A percentile compares a stretch with the other conserved stretches of the same genome.
Conservation (phyloP, 179 eudicot species). For the Beta corolliflora region DNA sequence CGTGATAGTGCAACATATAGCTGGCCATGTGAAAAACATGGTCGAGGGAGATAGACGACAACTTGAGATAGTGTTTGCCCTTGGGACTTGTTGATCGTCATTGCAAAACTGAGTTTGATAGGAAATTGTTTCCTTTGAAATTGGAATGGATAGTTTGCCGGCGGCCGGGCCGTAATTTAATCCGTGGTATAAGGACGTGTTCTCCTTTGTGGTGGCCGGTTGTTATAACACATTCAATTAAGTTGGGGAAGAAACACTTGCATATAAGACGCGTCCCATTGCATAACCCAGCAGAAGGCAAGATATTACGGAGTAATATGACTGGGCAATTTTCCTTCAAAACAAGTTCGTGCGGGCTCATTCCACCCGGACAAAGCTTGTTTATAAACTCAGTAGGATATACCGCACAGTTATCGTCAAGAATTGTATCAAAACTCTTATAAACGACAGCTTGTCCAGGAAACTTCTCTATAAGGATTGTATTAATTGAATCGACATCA, state of each 20-base stretch:
- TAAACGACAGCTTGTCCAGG: neutral
- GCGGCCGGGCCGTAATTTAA: neutral
- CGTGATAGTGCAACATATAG: conserved; percentile 19
- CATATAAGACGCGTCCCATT: conserved; percentile 25
- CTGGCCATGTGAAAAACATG: conserved; percentile 19
- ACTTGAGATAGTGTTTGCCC: conserved; percentile 14
- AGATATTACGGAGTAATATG: neutral
- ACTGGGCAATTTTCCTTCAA: neutral
- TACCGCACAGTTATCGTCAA: neutral
- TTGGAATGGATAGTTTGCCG: neutral
- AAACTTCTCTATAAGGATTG: no score
- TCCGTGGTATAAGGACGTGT: neutral
- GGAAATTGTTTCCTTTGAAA: conserved; percentile 16
- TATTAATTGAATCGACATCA: no score
- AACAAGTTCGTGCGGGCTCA: conserved; percentile 17
- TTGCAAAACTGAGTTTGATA: conserved; percentile 13
- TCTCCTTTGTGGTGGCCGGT: neutral
- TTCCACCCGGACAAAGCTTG: conserved; percentile 3
- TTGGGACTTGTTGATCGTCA: conserved; percentile 16
- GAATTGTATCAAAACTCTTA: neutral
- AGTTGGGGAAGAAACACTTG: neutral
- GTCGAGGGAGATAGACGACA: neutral
- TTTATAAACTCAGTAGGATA: neutral
- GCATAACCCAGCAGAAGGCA: neutral
- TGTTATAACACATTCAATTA: neutral